A percentile compares a stretch with the other conserved stretches of the same genome.
Conservation (phyloP, 2,329 filamentous ascomycete genomes). For the Drechslerella dactyloides region DNA sequence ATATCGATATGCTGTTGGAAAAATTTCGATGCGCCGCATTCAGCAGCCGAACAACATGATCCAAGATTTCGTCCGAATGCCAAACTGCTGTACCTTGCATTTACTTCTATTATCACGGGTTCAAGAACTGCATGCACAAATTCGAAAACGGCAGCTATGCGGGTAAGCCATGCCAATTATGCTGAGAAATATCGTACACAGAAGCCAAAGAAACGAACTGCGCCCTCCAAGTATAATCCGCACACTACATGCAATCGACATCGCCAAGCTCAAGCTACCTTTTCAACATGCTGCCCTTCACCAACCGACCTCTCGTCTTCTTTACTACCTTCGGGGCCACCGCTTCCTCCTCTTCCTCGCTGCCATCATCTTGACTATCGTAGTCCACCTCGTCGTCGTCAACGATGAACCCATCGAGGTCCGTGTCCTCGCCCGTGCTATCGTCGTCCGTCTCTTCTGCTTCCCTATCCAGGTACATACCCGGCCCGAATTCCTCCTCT, state of each 20-base stretch:
- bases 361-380: constrained; percentile 59
- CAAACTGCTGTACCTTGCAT: too few relatives aligned
- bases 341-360: constrained; percentile 60
- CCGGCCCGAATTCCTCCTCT: constrained; percentile 58
- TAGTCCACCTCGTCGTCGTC: constrained; percentile 60
- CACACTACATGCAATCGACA: constrained; percentile 15
- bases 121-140: not conserved
- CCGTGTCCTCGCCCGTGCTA: constrained; percentile 58
- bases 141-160: not conserved
- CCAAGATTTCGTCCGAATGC: not conserved
- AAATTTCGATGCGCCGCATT: constrained; percentile 1
- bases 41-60: not conserved
- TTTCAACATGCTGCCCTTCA: constrained; percentile 20
- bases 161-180: constrained; percentile 5
- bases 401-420: constrained; percentile 61
- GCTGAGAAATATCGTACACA: constrained; percentile 42
- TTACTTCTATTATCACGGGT: not conserved
- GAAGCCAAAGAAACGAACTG: constrained; percentile 24
- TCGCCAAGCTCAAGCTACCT: constrained; percentile 10
- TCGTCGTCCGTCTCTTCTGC: constrained; percentile 58
- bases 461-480: constrained; percentile 55
- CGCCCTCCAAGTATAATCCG: constrained; percentile 13
- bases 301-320: constrained; percentile 49
- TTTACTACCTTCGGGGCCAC: constrained; percentile 60
- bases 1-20: not conserved